These are phyloP conservation scores for Flaveria ramosissima DNA, from an alignment of 129 eudicot species.

Conservation along the genomic window DNA sequence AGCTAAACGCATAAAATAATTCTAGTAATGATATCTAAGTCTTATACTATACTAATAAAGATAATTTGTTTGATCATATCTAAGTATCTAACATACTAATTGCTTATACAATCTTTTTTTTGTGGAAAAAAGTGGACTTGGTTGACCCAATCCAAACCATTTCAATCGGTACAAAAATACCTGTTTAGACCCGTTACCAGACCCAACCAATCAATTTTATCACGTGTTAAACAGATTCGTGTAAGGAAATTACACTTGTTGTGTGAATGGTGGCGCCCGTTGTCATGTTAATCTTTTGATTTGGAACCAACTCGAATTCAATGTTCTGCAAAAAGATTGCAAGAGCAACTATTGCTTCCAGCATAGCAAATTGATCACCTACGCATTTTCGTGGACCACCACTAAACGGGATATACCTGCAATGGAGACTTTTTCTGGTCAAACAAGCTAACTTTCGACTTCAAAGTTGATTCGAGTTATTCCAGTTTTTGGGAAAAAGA, in stretches of 20 bases:
- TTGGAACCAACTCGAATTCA: slow-evolving; percentile 80
- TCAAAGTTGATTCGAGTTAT: background rate
- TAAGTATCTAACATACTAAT: background rate
- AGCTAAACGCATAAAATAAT: background rate
- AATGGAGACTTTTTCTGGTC: slow-evolving; percentile 14
- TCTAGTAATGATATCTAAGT: background rate
- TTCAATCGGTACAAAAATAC: background rate
- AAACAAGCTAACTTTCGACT: slow-evolving; percentile 12
- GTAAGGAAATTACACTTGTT: slow-evolving; percentile 66
- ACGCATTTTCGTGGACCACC: slow-evolving; percentile 99
- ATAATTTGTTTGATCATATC: background rate
- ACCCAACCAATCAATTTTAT: background rate
- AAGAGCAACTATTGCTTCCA: slow-evolving; percentile 91
- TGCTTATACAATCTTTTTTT: background rate
- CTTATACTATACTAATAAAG: background rate
- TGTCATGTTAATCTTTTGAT: slow-evolving; percentile 91
- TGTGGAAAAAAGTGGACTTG: background rate
- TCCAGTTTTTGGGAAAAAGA: background rate
- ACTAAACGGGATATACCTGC: slow-evolving; percentile 89
- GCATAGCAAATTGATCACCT: slow-evolving; percentile 93
- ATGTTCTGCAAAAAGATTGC: slow-evolving; percentile 78
- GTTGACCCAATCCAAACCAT: background rate
- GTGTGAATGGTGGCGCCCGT: slow-evolving; percentile 99
- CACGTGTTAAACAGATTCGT: background rate
- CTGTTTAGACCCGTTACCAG: background rate